Evolutionary conservation across 371 early-diverging fungal genomes (phyloP), one percentile per base, ranked within the genome.

Genomic region (Rhizopus delemar): DNA sequence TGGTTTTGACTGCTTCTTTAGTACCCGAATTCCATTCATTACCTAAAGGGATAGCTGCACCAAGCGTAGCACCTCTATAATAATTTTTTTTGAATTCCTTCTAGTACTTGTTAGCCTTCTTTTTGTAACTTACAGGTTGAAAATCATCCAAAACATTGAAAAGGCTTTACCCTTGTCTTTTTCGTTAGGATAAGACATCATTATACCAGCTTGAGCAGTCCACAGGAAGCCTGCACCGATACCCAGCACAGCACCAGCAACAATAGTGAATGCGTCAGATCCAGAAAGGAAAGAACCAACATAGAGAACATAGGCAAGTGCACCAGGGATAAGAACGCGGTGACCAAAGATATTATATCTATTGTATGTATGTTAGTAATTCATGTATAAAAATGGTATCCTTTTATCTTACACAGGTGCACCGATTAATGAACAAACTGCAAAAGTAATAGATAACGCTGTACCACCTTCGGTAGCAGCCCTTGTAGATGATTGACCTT

Each of bases 161-260:
- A 87, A 84, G 55, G 75, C 86, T 33, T 69, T 82, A 41, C 90
- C 91, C 71, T 90, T 90, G 32, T 86, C 83, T 28, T 81, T 66
- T 57, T 91, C 90, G 22, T 73, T 73, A 5, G 92, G 90, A 65
- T 92, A 90, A 41, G 90, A 85, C 69, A 89, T 80, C 83, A 90
- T 87, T 61, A 92, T 86, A 74, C 88, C 83, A 45, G 90, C 91
- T 67, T 89, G 88, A 9, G 89, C 88, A 33, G 64, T 63, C 63
- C 64, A 63, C 28, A 68, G 46, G 60, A 68, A 63, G 57, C 67
- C 66, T 46, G 68, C 66, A 65, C 85, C 78, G 33, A 81, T 51
- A 75, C 89, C 89, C 41, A 88, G 73, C 53, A 84, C 50, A 46
- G 80, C 84, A 61, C 86, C 85, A 41, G 85, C 58, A n/a, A 71